Evolutionary conservation across 306 rosid species (phyloP), one percentile per base, ranked within the genome.

Genomic region (Quercus bicolor): DNA sequence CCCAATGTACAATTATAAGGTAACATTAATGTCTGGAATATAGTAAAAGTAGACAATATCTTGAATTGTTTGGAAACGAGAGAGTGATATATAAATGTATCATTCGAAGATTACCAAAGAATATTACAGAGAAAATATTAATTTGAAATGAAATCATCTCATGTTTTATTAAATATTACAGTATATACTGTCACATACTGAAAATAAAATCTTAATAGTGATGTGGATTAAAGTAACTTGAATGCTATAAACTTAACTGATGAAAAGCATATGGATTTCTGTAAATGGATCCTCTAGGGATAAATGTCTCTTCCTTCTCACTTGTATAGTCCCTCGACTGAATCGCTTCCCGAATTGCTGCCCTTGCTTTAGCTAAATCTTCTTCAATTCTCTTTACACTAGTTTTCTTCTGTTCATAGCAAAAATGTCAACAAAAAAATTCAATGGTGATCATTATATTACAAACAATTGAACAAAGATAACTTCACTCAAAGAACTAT

Each of bases 221-320:
- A 8, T 40, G 45, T 8, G 45, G 12, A 40, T 40, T 40, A 40
- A 61, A 66, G 13, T 15, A 24, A 66, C 19, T 31, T 16, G 72
- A 69, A 37, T 19, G 18, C 20, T 10, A 8, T 37, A 19, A 52
- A 55, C 80, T 77, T 77, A 77, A 85, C 87, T 81, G 87, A 72
- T 81, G 87, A 68, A 86, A 86, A 72, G 89, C 84, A 18, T 65
- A 33, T 23, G 85, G 61, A 55, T 84, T 85, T 60, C 81, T 85
- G 84, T 89, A 87, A 77, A 87, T 74, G 19, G 75, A n/a, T 66
- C 93, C 93, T 83, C 88, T 83, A 5, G 90, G 93, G 56, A 85
- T 18, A 75, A 83, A 86, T 59, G 70, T 81, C 69, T 83, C 84
- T 1, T 28, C 69, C 62, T 77, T 74, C 3, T 77, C 72, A 14